Evolutionary conservation across 805 yeast species (phyloP).

Genomic region (Monosporozyma servazzii): DNA sequence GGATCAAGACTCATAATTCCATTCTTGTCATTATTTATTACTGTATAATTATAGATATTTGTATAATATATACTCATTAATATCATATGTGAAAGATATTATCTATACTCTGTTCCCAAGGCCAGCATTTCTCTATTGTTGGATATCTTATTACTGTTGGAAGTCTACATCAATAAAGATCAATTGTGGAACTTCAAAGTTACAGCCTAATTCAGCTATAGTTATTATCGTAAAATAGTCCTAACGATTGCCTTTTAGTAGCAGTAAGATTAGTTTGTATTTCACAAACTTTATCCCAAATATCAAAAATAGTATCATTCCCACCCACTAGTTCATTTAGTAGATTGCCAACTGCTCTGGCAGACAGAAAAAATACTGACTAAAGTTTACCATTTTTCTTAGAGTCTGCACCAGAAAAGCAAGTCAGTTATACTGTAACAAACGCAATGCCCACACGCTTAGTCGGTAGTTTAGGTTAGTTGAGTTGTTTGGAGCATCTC

Average conservation of each 20-base stretch:
- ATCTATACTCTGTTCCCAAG: slow-evolving; percentile 64
- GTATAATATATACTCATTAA: background rate
- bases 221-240: slow-evolving; percentile 77
- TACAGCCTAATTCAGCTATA: slow-evolving; percentile 44
- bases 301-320: slow-evolving; percentile 70
- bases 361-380: slow-evolving; percentile 71
- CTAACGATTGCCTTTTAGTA: slow-evolving; percentile 58
- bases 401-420: slow-evolving; percentile 91
- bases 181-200: slow-evolving; percentile 31
- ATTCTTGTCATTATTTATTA: background rate
- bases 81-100: slow-evolving; percentile 15
- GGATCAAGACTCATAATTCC: background rate
- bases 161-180: slow-evolving; percentile 62
- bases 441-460: slow-evolving; percentile 83
- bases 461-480: slow-evolving; percentile 25
- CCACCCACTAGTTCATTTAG: slow-evolving; percentile 83
- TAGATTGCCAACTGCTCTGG: slow-evolving; percentile 86
- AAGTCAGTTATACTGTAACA: slow-evolving; percentile 61
- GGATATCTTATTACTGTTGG: slow-evolving; percentile 37
- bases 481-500: background rate
- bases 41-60: background rate
- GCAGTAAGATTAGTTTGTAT: background rate
- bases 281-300: slow-evolving; percentile 22
- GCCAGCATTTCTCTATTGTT: slow-evolving; percentile 45
- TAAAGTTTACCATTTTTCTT: slow-evolving; percentile 86